Base-by-base conservation (phyloP, 352 stramenopile species). In the Globisporangium nodosum region DNA sequence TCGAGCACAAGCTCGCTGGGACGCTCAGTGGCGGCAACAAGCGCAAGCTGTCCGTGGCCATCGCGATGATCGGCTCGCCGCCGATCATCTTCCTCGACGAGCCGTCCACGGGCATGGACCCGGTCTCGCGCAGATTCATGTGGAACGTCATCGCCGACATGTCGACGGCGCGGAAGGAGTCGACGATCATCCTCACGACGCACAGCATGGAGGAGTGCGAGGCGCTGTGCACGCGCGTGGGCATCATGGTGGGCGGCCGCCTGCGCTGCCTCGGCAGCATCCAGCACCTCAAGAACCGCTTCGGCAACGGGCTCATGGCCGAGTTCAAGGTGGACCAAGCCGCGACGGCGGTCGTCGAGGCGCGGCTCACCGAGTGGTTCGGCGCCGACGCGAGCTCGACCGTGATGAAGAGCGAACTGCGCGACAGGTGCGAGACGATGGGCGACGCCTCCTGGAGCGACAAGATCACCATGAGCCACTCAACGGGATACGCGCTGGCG, bases 51-150 rank as follows among this genome's bases (percentile, higher is more conserved):
- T 97, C 80, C 52, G 83, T 98, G 3, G 96, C 95, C 12, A 96
- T 95, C 69, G 95, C 97, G 24, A 86, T 98, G 52, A 94, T 99
- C 52, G 96, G 96, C 11, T 68, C 83, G 31, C 97, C 97, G 15
- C 73, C 84, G n/a, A 92, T 99, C 52, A 75, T 98, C 24, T 94
- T 99, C 56, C 64, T 99, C 20, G 97, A 99, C 61, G 97, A 99
- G 67, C 95, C 91, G 58, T 96, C 81, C 21, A 97, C 96, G 9
- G 94, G 94, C 31, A 92, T 98, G 73, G 94, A 98, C 57, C 88
- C 96, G 1, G 90, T 98, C 48, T 96, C 94, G 15, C 81, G 96
- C 13, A 80, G 95, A 24, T 92, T 97, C 63, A 90, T 99, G 74
- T 99, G 97, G 97, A 85, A 94, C 52, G 76, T 97, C n/a, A 96